Evolutionary conservation across 1,284 basidiomycete species (phyloP), one percentile per base, ranked within the genome.

Genomic region (Microbotryomycetes sp.): DNA sequence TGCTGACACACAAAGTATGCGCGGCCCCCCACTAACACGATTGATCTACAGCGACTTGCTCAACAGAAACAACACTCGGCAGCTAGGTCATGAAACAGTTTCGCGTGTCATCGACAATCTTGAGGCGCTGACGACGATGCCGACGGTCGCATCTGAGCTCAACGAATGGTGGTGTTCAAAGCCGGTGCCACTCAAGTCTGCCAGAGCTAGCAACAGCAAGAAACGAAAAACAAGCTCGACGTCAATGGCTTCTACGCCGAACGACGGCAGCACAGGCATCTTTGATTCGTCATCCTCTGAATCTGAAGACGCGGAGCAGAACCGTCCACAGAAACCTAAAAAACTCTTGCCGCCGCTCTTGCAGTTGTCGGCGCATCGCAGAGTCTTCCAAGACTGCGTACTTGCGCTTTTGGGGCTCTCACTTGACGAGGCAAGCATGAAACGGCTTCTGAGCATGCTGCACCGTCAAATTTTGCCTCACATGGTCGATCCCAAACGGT

Each of bases 381-480:
- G 68, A 21, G 73, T 64, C 5, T 75, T 75, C 56, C 72, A 73
- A 45, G 66, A 59, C 45, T 68, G 63, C 56, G 73, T 74, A 65
- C 67, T 75, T 48, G 71, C 67, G 15, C 60, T 74, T 4, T 63
- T 76, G 23, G 64, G 57, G 5, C 53, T 72, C 7, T 72, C 72
- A 26, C 71, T 74, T 31, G 68, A 69, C 24, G 72, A 75, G 52
- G 67, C 70, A 3, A 61, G 61, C 63, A 75, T 76, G 3, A 81
- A 83, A 49, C 80, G 87, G 41, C 84, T 83, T 2, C 76, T 96
- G 52, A 85, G 86, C 66, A 80, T 91, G 9, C 82, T 96, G 78
- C 91, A 96, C 75, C 80, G 84, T 7, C 84, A 87, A 15, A 86
- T 96, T 23, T 77, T 96, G 71, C 92, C 92, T 0, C 85, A 93